These are phyloP conservation scores for Nakaseomyces nivariensis DNA, from an alignment of 1,139 yeast genomes.

Conservation along the genomic window DNA sequence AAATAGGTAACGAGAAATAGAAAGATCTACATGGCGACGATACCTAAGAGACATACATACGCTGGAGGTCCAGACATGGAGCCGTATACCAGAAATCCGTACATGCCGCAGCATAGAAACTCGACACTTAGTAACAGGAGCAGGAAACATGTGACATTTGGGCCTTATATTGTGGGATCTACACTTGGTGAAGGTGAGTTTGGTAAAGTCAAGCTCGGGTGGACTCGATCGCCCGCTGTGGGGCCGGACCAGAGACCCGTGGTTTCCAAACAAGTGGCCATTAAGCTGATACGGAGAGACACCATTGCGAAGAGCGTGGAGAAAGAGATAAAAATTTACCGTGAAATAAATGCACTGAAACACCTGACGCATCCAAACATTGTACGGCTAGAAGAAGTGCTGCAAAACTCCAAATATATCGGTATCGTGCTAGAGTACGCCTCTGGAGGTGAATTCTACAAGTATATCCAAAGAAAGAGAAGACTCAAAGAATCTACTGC, in stretches of 20 bases:
- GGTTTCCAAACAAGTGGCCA: slow-evolving; percentile 77
- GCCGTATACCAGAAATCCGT: background rate
- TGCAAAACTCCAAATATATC: slow-evolving; percentile 88
- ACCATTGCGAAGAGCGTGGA: slow-evolving; percentile 75
- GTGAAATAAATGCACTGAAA: slow-evolving; percentile 87
- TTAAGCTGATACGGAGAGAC: slow-evolving; percentile 81
- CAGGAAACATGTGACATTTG: slow-evolving; percentile 51
- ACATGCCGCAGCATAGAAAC: background rate
- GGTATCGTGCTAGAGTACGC: slow-evolving; percentile 96
- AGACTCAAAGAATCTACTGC: slow-evolving; percentile 80
- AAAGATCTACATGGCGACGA: slow-evolving; percentile 1
- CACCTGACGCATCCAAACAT: slow-evolving; percentile 87
- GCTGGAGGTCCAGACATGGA: slow-evolving; percentile 2
- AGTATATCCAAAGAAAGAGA: slow-evolving; percentile 79
- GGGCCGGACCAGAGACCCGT: slow-evolving; percentile 8
- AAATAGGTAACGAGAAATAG: background rate
- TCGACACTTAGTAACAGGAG: background rate
- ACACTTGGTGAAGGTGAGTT: slow-evolving; percentile 98
- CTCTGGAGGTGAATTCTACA: slow-evolving; percentile 94
- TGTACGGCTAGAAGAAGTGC: slow-evolving; percentile 81
- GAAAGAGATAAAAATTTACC: slow-evolving; percentile 77
- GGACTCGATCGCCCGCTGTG: slow-evolving; percentile 40
- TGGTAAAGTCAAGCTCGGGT: slow-evolving; percentile 94
- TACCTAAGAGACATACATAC: slow-evolving; percentile 6
- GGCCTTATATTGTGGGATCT: slow-evolving; percentile 80